phyloP scores from a whole-genome alignment of 2,329 filamentous ascomycete genomes.

The Triangularia verruculosa region DNA sequence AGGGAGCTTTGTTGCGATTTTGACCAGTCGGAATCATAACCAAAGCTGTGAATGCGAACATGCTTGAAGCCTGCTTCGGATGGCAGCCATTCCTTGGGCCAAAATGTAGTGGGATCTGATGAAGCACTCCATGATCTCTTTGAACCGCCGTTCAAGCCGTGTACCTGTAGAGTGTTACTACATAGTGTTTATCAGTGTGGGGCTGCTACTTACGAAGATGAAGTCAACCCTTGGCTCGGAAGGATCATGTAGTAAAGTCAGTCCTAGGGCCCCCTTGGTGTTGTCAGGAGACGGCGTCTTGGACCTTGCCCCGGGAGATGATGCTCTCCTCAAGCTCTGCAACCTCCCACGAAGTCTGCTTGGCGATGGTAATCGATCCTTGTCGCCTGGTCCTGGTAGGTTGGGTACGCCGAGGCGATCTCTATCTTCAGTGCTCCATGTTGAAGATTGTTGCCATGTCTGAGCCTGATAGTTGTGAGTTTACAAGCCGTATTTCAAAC shows the following conservation, averaged over 20 bases:
- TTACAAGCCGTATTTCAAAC: neutral
- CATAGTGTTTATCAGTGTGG: too few species aligned
- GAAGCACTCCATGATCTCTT: conserved; percentile 41
- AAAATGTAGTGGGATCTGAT: conserved; percentile 32
- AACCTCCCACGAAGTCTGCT: conserved; percentile 17
- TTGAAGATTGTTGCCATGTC: conserved; percentile 12
- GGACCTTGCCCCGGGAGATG: conserved; percentile 11
- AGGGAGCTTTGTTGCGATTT: conserved; percentile 17
- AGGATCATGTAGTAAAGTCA: conserved; percentile 30
- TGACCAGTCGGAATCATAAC: conserved; percentile 29
- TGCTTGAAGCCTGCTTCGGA: conserved; percentile 32
- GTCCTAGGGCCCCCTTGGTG: conserved; percentile 26
- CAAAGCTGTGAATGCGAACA: conserved; percentile 30
- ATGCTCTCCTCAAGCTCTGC: conserved; percentile 15
- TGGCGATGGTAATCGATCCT: conserved; percentile 10
- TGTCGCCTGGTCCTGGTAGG: conserved; percentile 6
- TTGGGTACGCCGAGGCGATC: conserved; percentile 5
- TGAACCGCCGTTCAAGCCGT: conserved; percentile 41
- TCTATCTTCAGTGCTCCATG: conserved; percentile 14
- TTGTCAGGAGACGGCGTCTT: conserved; percentile 16
- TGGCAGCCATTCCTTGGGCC: conserved; percentile 39
- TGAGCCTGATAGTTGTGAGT: conserved; percentile 8
- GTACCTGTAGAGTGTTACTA: conserved; percentile 28
- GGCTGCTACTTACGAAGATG: conserved; percentile 31
- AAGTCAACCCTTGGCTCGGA: conserved; percentile 36